Evolutionary conservation across 2,329 filamentous ascomycete genomes (phyloP), one percentile per base, ranked within the genome.

Genomic region (Beauveria sp.): DNA sequence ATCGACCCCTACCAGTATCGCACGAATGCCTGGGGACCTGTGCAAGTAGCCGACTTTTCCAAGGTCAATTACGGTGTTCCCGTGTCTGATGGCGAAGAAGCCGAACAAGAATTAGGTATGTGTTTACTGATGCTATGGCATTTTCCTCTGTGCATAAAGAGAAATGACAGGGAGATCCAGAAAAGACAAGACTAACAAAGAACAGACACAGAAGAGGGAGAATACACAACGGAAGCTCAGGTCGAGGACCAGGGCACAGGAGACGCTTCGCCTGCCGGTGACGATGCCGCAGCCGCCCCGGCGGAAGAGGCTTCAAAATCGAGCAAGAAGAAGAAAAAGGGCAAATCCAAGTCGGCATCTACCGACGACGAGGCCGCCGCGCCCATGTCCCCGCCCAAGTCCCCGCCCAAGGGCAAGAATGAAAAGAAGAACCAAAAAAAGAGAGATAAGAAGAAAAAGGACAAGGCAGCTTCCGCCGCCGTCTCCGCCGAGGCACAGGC

Each of bases 341-440:
- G 46, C 53, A 63, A 62, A 61, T 22, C 22, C 22, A 60, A 46
- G 52, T 54, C 62, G 34, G 22, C 46, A 46, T 40, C 43, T 10
- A 22, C 20, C 9, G 63, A 12, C 20, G 55, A 58, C 45, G 55
- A 58, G 14, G 12, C 45, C 10, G 1, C 42, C 6, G 42, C 40
- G 12, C 40, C 43, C 28, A 28, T 26, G 54, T 28, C 40, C 18
- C 10, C 43, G 18, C 48, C 53, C 12, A 54, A 61, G 48, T 56
- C 56, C 16, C 52, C 54, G 12, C 45, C 60, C 6, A 57, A 64
- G 38, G 57, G 61, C 55, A 64, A 40, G 34, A 66, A 66, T 52
- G 63, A 73, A 14, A 67, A 62, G 59, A 67, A 67, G 60, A 68
- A 67, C 53, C 57, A 58, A 45, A 64, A 65, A 45, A 67, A 65